Base-by-base conservation (phyloP, 2,329 filamentous ascomycete genomes). In the Beauveria sp. region DNA sequence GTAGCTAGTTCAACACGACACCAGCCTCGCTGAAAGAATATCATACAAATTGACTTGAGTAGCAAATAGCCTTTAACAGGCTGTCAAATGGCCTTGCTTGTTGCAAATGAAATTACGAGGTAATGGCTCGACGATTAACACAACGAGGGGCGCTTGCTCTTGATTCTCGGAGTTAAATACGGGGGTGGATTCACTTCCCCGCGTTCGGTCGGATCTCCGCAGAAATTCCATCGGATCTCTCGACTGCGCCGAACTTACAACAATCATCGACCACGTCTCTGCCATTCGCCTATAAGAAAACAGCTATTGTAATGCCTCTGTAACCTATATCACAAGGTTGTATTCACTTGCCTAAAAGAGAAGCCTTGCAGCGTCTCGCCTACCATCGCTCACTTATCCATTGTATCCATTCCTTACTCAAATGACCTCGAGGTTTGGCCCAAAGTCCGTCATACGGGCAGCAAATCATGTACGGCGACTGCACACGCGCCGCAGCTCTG, bases 171-270 rank as follows among this genome's bases (percentile, higher is more conserved):
- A 58, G 56, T 51, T 51, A 58, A 12, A 22, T 20, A 45, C 6
- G 8, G 12, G 30, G 20, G 55, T 58, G 46, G 46, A 18, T 58
- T 58, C 46, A 18, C 43, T 47, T 47, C 56, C 56, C 42, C 56
- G 26, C 10, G 34, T 43, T 51, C 12, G 12, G 34, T 58, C 56
- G 56, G 18, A 58, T 58, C 56, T 60, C 49, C 57, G 40, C 57
- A 53, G 20, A 38, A 42, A 20, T 54, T 5, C 28, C 45, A 42
- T 50, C 55, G 45, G 9, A 52, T 53, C 38, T 34, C 24, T 28
- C 20, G 12, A 7, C 38, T 58, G 18, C 26, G 26, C 57, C 57
- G 14, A 60, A 34, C n/a, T n/a, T 46, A 16, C 24, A 40, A 46
- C 18, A 26, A 38, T 8, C 18, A 56, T 46, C 22, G 14, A 45